A percentile compares a stretch with the other conserved stretches of the same genome.
These are phyloP conservation scores for Solanum hybrid DNA, from an alignment of 305 asterid species.

Conservation along the genomic window DNA sequence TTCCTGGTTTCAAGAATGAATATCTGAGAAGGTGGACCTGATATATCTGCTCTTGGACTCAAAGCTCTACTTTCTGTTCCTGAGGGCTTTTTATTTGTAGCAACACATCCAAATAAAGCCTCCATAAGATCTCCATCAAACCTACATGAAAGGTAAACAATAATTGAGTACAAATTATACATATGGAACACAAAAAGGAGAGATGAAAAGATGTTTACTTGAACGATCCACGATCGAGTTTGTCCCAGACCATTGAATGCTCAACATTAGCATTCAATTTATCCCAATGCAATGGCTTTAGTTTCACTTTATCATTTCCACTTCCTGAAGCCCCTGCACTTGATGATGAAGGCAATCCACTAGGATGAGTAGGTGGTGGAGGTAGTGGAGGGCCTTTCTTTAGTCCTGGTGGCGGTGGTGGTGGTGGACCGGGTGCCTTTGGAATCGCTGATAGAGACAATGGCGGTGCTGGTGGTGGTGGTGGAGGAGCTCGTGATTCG, in stretches of 20 bases:
- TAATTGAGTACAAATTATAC: background rate
- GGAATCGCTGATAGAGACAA: conserved; percentile 1
- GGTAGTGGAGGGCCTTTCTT: conserved; percentile 29
- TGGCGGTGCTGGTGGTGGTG: conserved; percentile 11
- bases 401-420: conserved; percentile 35
- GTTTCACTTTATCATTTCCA: conserved; percentile 45
- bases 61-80: conserved; percentile 20
- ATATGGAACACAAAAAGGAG: background rate
- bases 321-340: conserved; percentile 26
- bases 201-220: conserved; percentile 37
- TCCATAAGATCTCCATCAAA: conserved; percentile 95
- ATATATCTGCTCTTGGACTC: conserved; percentile 23
- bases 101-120: conserved; percentile 84
- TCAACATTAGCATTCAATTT: conserved; percentile 65
- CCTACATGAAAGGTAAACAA: conserved; percentile 27
- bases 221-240: conserved; percentile 84
- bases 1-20: conserved; percentile 84
- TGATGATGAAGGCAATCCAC: conserved; percentile 16
- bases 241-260: conserved; percentile 97
- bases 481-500: conserved; percentile 11
- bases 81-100: conserved; percentile 68
- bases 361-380: conserved; percentile 23
- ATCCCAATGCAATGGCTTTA: conserved; percentile 94
- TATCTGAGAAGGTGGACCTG: conserved; percentile 54
- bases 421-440: conserved; percentile 21